Base-by-base conservation (phyloP, 768 basidiomycete genomes). In the Podaxis sp. region DNA sequence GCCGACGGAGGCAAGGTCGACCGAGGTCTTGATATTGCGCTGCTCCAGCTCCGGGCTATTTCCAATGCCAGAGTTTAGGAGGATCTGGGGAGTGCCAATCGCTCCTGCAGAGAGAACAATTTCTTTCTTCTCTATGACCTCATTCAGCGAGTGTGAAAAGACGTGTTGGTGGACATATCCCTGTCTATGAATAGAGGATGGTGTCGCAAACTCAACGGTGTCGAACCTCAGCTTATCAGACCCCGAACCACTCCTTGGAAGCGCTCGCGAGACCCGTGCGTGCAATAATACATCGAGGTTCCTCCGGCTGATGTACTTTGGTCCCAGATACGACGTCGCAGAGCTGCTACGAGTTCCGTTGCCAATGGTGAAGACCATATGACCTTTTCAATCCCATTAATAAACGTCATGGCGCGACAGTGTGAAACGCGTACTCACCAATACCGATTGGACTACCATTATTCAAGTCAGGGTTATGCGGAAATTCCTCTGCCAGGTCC, bases 41-140 rank as follows among this genome's bases (percentile, higher is more conserved):
- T 37, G 33, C 15, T 48, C 22, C 2, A 73, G 67, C 24, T 64
- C 65, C 4, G 38, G 33, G 1, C 55, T 10, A 38, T 72, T 66
- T 1, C 75, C 75, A 26, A 76, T 72, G 30, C 73, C 73, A 2
- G 73, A 74, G 12, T 68, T 64, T 49, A 73, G 37, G 15, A 75
- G 67, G 15, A 75, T 67, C 24, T 68, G 68, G 11, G 74, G 72
- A 3, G 70, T 72, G 12, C 71, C 73, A 49, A 72, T 67, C 5
- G 68, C 58, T 26, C 76, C 75, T 2, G 74, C 73, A 24, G 74
- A 73, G 13, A 77, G 69, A 37, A 77, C 68, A 22, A 77, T 64
- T 57, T 76, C 75, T 30, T 70, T 72, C 4, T 41, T 51, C 2
- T 73, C 75, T 0, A 30, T 67, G 26, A 71, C 62, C 38, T 28